Base-by-base conservation (phyloP, 129 eudicot genomes). In the Mikania micrantha region DNA sequence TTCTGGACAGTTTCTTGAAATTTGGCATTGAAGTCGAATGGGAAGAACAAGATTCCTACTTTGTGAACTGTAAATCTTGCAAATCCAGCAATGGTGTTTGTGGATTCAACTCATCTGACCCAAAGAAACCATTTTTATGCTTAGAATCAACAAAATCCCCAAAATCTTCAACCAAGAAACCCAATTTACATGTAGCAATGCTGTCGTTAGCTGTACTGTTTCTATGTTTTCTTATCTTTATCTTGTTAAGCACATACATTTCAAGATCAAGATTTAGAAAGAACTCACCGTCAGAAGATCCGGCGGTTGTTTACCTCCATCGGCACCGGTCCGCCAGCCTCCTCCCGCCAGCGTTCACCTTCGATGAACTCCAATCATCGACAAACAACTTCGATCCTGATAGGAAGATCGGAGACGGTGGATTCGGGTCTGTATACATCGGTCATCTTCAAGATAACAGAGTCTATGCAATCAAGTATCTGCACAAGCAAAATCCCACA, bases 271-370 rank as follows among this genome's bases (percentile, higher is more conserved):
- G 36, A n/a, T n/a, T n/a, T n/a, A 41, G 62, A n/a, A 86, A 70
- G 1, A 48, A 21, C 17, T 53, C 67, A 8, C 78, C 66, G 5
- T 71, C 59, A 25, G 90, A 88, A 76, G 95, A 88, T 50, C 95
- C 96, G 9, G 78, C 95, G 4, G 71, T 79, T 2, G 54, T 86
- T 11, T 88, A 74, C 80, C 88, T 88, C 39, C 87, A 82, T 41
- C 82, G 85, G 40, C 96, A 93, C 78, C 92, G 95, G 52, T 82
- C 92, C 6, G 85, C 95, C 34, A 82, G 77, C 67, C 85, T 86
- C 17, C 91, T 92, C 22, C 98, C 98, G 10, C 98, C 98, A 16
- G 88, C 73, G 9, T 93, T 82, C 83, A 81, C 95, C 67, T 93
- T 67, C 80, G 98, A 93, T 1, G 98, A 88, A 68, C 96, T 93